Evolutionary conservation across 768 basidiomycete species (phyloP).

Genomic region (Phanerochaete carnosa): DNA sequence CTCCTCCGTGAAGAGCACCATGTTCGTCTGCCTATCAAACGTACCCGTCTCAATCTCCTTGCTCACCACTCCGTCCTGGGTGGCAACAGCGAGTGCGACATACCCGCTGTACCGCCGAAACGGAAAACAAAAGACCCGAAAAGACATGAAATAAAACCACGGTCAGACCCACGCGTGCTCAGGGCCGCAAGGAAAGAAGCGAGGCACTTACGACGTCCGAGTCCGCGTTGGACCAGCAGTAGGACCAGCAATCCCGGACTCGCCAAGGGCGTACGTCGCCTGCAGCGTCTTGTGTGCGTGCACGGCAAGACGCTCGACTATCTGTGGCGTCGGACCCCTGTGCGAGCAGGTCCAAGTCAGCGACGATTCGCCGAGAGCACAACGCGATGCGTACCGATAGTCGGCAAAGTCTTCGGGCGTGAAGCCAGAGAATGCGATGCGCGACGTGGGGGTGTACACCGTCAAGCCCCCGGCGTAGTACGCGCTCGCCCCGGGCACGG

Average conservation of each 20-base stretch:
- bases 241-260: neutral
- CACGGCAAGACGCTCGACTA: neutral
- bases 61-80: neutral
- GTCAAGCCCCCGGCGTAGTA: constrained; percentile 2
- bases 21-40: neutral
- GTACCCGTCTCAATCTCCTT: neutral
- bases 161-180: neutral
- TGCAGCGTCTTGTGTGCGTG: neutral
- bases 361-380: neutral
- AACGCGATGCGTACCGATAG: neutral
- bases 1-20: neutral
- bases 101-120: neutral
- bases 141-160: too few relatives aligned
- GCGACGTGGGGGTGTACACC: constrained; percentile 1
- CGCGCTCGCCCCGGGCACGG: neutral
- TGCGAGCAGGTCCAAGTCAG: neutral
- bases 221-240: neutral
- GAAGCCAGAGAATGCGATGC: neutral
- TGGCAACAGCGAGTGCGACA: neutral
- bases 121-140: neutral
- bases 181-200: neutral
- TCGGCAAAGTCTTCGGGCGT: neutral
- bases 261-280: neutral
- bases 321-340: constrained; percentile 3
- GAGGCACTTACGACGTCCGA: neutral